Evolutionary conservation across 345 rosid species (phyloP).

Genomic region (Camelina laxa): DNA sequence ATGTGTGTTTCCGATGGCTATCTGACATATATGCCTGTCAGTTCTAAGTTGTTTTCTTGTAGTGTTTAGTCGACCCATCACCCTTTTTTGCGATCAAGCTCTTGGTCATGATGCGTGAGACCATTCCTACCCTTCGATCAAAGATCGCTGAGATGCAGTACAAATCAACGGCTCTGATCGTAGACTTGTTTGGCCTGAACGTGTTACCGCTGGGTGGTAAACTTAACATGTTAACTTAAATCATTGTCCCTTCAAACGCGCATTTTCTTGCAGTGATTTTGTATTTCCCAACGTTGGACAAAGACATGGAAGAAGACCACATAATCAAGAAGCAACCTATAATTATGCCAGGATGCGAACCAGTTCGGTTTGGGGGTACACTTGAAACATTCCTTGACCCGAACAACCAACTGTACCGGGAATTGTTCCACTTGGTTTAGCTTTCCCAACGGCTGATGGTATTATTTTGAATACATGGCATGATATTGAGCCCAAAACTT

Average conservation of each 20-base stretch:
- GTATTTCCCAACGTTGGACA: conserved; percentile 41
- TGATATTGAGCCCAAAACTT: conserved; percentile 42
- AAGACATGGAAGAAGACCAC: conserved; percentile 39
- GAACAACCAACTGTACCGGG: conserved; percentile 26
- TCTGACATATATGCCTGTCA: too few relatives aligned
- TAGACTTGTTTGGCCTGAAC: conserved; percentile 55
- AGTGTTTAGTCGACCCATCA: conserved; percentile 30
- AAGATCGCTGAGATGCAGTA: conserved; percentile 45
- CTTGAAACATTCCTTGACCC: conserved; percentile 49
- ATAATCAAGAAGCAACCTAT: conserved; percentile 42
- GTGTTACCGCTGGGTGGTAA: conserved; percentile 55
- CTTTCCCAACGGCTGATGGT: conserved; percentile 39
- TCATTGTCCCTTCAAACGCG: conserved; percentile 53
- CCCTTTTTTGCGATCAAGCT: conserved; percentile 40
- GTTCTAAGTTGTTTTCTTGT: too few relatives aligned
- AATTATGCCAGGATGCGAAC: conserved; percentile 55
- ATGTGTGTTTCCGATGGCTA: too few relatives aligned
- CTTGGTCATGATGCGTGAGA: conserved; percentile 46
- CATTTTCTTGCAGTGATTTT: conserved; percentile 48
- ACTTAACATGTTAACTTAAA: conserved; percentile 53
- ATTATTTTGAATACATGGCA: conserved; percentile 46
- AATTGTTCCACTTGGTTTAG: conserved; percentile 32
- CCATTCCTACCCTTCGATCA: conserved; percentile 48
- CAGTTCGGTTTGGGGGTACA: conserved; percentile 55
- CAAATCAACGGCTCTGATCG: conserved; percentile 53